These are phyloP conservation scores for Thermochaetoides thermophila DNA, from an alignment of 495 filamentous ascomycete genomes.

Conservation along the genomic window DNA sequence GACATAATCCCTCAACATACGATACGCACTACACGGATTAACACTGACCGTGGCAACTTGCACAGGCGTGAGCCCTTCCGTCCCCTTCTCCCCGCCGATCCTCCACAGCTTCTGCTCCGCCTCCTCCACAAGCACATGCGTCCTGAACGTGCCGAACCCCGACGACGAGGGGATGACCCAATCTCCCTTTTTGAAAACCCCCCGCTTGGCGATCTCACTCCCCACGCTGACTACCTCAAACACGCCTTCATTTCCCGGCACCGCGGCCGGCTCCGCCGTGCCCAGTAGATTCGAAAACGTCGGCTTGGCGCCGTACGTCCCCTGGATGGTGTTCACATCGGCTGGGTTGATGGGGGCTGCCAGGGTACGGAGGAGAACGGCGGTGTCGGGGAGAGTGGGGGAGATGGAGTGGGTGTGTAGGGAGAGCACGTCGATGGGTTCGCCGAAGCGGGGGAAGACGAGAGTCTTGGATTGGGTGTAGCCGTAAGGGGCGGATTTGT, in stretches of 20 bases:
- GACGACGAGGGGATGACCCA: constrained; percentile 79
- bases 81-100: constrained; percentile 34
- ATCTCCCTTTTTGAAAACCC: constrained; percentile 45
- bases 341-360: constrained; percentile 90
- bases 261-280: constrained; percentile 46
- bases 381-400: constrained; percentile 57
- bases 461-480: constrained; percentile 95
- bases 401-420: constrained; percentile 75
- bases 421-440: constrained; percentile 64
- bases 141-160: constrained; percentile 83
- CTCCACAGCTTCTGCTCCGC: constrained; percentile 45
- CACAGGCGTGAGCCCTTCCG: constrained; percentile 47
- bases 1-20: constrained; percentile 79
- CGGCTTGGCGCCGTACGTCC: constrained; percentile 83
- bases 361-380: constrained; percentile 51
- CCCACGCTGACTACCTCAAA: constrained; percentile 69
- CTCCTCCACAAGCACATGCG: constrained; percentile 59
- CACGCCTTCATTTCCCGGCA: constrained; percentile 74
- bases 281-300: constrained; percentile 56
- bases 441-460: constrained; percentile 71
- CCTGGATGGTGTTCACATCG: constrained; percentile 88
- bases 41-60: constrained; percentile 79
- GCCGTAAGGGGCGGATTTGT: constrained; percentile 55
- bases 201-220: constrained; percentile 27
- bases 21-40: constrained; percentile 85